Base-by-base conservation (phyloP, 495 filamentous ascomycete genomes). In the Glonium stellatum region DNA sequence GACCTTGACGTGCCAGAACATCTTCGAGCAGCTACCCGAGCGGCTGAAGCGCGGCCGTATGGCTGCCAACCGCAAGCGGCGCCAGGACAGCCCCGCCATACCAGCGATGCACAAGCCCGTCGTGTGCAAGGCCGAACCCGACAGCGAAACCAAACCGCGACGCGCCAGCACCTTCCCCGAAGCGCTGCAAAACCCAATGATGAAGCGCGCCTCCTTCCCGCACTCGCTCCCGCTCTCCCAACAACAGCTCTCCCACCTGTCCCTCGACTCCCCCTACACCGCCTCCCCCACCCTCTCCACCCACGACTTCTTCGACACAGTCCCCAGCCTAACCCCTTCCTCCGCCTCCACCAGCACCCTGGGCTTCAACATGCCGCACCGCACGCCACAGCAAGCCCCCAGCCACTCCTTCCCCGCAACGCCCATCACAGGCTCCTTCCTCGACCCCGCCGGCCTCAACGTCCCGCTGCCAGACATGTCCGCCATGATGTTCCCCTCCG, bases 401-500 rank as follows among this genome's bases (percentile, higher is more conserved):
- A 41, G 18, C 12, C 49, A 37, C 5, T 57, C 57, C 15, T 60
- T 63, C 31, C 46, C 62, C 12, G 31, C 59, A 5, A 55, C 55
- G 1, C 53, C 60, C n/a, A 25, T 66, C 15, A 39, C 51, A 34
- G 60, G 31, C 31, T 54, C 44, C 35, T 67, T 69, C 60, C 55
- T 57, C 18, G 58, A 62, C 34, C 65, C 42, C 59, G 25, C 63
- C 54, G 25, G 51, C 36, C 60, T 48, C 47, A 78, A 79, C 67
- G 72, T 77, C 42, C 71, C 69, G 23, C 71, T 95, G 21, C 80
- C 87, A 13, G 88, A 93, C 69, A 78, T 96, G 18, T 86, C 86
- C 71, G 82, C 87, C 11, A 86, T 96, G 73, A 96, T 97, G 90
- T 97, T 97, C 63, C 87, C 91, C 1, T 89, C 91, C 0, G 80